Evolutionary conservation across 1,284 basidiomycete genomes (phyloP), one percentile per base, ranked within the genome.

Genomic region (Sporisorium graminicola): DNA sequence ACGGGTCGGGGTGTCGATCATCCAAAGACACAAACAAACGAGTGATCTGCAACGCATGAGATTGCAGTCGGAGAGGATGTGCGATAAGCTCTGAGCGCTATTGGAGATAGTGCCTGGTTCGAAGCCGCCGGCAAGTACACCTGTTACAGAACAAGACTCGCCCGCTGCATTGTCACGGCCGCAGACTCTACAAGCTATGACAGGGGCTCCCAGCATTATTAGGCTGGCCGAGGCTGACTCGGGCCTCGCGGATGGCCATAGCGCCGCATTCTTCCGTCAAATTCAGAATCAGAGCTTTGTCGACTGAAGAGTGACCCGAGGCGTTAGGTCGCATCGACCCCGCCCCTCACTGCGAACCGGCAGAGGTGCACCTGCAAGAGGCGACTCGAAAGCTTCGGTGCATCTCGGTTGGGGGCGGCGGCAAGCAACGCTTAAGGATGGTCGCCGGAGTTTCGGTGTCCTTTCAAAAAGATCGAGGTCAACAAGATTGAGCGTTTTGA

Each of bases 381-480:
- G 1, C 31, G 6, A 18, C 7, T 37, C 37, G 2, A 27, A 47
- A 50, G 33, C 56, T 58, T 49, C 33, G 20, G 46, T 58, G 46
- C 56, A 49, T 52, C 33, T 37, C 31, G 46, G 35, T 40, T 58
- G 31, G 6, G n/a, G n/a, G 14, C 24, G 27, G 22, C 18, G 40
- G 18, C 10, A 31, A 49, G n/a, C 5, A n/a, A 20, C 10, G 46
- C 46, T 29, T 42, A 20, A 27, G 35, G 13, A 29, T 35, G 52
- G 40, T 55, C 44, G 59, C 52, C 52, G 52, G 52, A 49, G 7
- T 49, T 24, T 62, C 59, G 59, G 52, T 27, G 59, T 62, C 50
- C 54, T 20, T 20, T 50, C 16, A 7, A 22, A 8, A 52, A 33
- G 31, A 20, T 0, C 18, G 35, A 35, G 35, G 5, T 12, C n/a